Conservation (phyloP, 495 filamentous ascomycete species). For the Hyaloscypha variabilis region DNA sequence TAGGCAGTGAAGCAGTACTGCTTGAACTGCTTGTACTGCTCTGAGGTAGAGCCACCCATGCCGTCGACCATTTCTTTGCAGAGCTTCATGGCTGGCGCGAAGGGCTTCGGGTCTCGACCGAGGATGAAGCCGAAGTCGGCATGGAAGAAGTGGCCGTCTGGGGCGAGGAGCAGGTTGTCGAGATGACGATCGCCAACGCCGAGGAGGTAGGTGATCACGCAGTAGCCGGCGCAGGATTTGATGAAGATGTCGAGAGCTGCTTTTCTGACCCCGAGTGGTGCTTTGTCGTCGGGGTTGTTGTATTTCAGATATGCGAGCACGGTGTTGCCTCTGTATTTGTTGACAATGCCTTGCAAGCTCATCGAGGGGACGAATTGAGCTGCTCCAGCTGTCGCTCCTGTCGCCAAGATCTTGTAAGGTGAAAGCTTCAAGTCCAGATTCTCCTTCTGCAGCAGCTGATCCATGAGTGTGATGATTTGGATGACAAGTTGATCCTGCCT, state of each 20-base stretch:
- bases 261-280: constrained; percentile 84
- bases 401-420: constrained; percentile 95
- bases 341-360: constrained; percentile 75
- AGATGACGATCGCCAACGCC: constrained; percentile 96
- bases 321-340: constrained; percentile 75
- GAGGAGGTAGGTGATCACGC: constrained; percentile 98
- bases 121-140: constrained; percentile 98
- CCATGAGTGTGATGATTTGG: constrained; percentile 98
- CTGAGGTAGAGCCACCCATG: constrained; percentile 83
- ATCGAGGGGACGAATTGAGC: constrained; percentile 91
- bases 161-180: constrained; percentile 91
- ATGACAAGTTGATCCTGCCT: constrained; percentile 98
- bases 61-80: constrained; percentile 98
- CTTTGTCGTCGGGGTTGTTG: constrained; percentile 85
- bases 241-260: constrained; percentile 95
- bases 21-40: constrained; percentile 84
- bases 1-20: constrained; percentile 96
- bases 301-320: constrained; percentile 81
- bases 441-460: constrained; percentile 91
- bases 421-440: constrained; percentile 95
- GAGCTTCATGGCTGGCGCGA: constrained; percentile 95
- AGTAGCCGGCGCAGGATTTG: constrained; percentile 96
- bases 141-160: constrained; percentile 96
- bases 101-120: constrained; percentile 95
- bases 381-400: constrained; percentile 83